Evolutionary conservation across 805 yeast genomes (phyloP).

Genomic region (Wickerhamiella galacta): DNA sequence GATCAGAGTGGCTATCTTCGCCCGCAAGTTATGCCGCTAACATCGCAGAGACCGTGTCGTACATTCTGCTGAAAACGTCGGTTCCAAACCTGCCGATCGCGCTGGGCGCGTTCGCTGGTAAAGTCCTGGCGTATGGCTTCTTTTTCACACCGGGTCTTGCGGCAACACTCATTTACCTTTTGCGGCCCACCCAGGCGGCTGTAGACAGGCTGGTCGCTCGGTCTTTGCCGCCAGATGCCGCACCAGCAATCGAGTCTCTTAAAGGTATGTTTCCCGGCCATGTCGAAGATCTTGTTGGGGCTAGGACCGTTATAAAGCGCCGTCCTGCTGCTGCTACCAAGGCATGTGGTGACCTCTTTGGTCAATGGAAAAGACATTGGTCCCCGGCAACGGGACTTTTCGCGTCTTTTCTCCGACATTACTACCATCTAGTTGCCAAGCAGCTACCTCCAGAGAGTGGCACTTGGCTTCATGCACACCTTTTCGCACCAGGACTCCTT

Average conservation of each 20-base stretch:
- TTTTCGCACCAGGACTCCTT: slow-evolving; percentile 20
- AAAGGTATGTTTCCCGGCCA: slow-evolving; percentile 16
- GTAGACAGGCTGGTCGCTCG: slow-evolving; percentile 15
- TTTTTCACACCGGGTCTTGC: slow-evolving; percentile 39
- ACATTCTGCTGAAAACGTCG: slow-evolving; percentile 32
- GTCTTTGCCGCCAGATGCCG: slow-evolving; percentile 1
- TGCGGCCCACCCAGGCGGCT: slow-evolving; percentile 17
- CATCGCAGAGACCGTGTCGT: slow-evolving; percentile 37
- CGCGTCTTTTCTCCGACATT: slow-evolving; percentile 27
- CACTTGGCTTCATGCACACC: slow-evolving; percentile 8
- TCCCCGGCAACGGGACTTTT: slow-evolving; percentile 23
- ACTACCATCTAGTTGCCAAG: slow-evolving; percentile 21
- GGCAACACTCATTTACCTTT: slow-evolving; percentile 23
- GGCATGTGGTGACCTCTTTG: slow-evolving; percentile 14
- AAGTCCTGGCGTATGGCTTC: slow-evolving; percentile 48
- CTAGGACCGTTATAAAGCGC: background rate
- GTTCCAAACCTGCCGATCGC: slow-evolving; percentile 38
- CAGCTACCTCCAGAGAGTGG: slow-evolving; percentile 11
- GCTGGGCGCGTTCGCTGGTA: slow-evolving; percentile 50
- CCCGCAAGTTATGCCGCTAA: slow-evolving; percentile 12
- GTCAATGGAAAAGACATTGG: slow-evolving; percentile 25
- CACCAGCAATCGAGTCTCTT: slow-evolving; percentile 1
- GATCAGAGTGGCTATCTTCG: slow-evolving; percentile 24
- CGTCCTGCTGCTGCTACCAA: slow-evolving; percentile 9
- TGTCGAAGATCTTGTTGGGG: slow-evolving; percentile 15